Evolutionary conservation across 495 filamentous ascomycete genomes (phyloP).

Genomic region (Podospora pseudopauciseta): DNA sequence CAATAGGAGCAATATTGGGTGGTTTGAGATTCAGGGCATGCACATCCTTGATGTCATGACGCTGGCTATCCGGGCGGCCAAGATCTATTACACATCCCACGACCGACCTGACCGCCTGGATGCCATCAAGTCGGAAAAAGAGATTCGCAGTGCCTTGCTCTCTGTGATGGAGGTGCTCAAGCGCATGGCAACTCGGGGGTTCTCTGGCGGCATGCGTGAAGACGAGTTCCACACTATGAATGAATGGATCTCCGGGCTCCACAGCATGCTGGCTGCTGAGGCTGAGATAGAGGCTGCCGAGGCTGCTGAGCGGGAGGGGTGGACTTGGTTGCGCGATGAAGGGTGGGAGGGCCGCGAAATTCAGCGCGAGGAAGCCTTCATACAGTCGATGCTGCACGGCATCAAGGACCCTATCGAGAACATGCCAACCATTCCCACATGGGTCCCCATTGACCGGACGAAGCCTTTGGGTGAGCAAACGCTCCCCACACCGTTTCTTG

Average conservation of each 20-base stretch:
- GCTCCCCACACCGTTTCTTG: constrained; percentile 73
- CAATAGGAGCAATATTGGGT: constrained; percentile 45
- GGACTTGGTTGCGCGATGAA: constrained; percentile 70
- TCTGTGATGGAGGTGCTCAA: constrained; percentile 85
- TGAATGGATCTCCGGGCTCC: constrained; percentile 72
- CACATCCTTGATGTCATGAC: constrained; percentile 90
- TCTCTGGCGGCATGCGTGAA: constrained; percentile 72
- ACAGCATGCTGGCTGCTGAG: constrained; percentile 68
- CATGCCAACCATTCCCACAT: constrained; percentile 60
- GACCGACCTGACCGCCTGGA: constrained; percentile 78
- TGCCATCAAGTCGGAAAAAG: constrained; percentile 75
- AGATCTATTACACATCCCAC: constrained; percentile 89
- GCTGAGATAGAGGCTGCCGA: constrained; percentile 72
- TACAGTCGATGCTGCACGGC: constrained; percentile 55
- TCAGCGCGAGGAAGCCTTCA: constrained; percentile 81
- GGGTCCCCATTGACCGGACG: constrained; percentile 55
- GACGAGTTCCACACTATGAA: constrained; percentile 70
- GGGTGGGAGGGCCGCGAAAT: constrained; percentile 75
- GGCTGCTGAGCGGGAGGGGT: constrained; percentile 62
- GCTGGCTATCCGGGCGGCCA: constrained; percentile 87
- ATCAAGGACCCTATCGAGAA: constrained; percentile 30
- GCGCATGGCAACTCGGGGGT: constrained; percentile 81
- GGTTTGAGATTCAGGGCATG: constrained; percentile 85
- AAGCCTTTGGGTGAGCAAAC: constrained; percentile 19
- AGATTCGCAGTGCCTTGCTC: constrained; percentile 75